Evolutionary conservation across 2,329 filamentous ascomycete genomes (phyloP).

Genomic region (Neonectria coccinea): DNA sequence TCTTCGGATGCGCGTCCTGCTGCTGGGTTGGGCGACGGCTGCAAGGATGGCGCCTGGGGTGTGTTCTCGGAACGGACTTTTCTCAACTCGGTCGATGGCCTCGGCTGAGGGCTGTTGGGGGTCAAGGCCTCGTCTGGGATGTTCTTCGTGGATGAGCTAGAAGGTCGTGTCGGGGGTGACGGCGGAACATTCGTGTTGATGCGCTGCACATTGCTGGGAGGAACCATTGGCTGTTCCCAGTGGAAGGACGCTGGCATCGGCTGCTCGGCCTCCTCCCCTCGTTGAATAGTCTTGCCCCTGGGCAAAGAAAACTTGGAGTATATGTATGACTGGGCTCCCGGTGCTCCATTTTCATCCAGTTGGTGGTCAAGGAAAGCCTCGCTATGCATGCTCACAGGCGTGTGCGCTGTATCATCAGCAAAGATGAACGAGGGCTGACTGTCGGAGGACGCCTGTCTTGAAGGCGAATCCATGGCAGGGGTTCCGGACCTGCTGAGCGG

Average conservation of each 20-base stretch:
- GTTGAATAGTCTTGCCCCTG: slow-evolving; percentile 81
- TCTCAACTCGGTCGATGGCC: slow-evolving; percentile 63
- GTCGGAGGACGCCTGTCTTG: slow-evolving; percentile 73
- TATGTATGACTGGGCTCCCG: slow-evolving; percentile 79
- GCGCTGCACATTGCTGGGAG: slow-evolving; percentile 58
- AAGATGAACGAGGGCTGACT: slow-evolving; percentile 74
- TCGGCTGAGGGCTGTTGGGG: slow-evolving; percentile 49
- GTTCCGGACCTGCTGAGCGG: slow-evolving; percentile 82
- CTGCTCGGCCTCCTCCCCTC: slow-evolving; percentile 70
- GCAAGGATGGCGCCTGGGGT: slow-evolving; percentile 51
- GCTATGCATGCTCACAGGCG: slow-evolving; percentile 78
- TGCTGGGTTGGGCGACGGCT: slow-evolving; percentile 60
- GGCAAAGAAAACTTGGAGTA: slow-evolving; percentile 89
- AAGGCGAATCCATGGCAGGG: slow-evolving; percentile 67
- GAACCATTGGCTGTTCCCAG: slow-evolving; percentile 69
- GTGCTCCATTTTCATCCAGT: slow-evolving; percentile 56
- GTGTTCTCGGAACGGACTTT: slow-evolving; percentile 63
- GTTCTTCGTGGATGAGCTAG: slow-evolving; percentile 63
- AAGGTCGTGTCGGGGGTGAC: slow-evolving; percentile 70
- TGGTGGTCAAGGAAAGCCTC: slow-evolving; percentile 72
- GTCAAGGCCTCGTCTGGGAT: slow-evolving; percentile 53
- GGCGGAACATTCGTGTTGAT: slow-evolving; percentile 64
- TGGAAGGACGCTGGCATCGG: slow-evolving; percentile 66
- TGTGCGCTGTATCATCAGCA: slow-evolving; percentile 74
- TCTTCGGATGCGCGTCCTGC: slow-evolving; percentile 62